A percentile compares a stretch with the other conserved stretches of the same genome.
phyloP scores from a whole-genome alignment of 345 rosid genomes.

The Hypericum androsaemum region DNA sequence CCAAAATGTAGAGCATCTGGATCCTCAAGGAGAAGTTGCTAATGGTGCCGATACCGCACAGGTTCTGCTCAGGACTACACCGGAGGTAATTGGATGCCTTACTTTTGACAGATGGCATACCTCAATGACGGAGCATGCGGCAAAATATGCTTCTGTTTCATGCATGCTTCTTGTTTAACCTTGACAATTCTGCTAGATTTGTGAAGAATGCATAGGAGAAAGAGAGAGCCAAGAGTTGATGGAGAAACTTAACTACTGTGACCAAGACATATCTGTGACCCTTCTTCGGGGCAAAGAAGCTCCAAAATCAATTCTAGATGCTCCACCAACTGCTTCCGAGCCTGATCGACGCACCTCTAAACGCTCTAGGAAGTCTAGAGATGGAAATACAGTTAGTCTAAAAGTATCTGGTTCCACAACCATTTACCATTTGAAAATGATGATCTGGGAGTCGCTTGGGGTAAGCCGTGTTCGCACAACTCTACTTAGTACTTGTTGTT shows the following conservation, averaged over 20 bases:
- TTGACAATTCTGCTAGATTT: conserved; percentile 37
- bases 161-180: conserved; percentile 6
- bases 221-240: conserved; percentile 83
- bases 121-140: neutral
- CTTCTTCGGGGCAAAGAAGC: conserved; percentile 90
- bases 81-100: conserved; percentile 50
- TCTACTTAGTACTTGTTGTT: neutral
- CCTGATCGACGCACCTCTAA: conserved; percentile 77
- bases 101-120: neutral
- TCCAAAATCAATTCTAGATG: conserved; percentile 77
- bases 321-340: conserved; percentile 55
- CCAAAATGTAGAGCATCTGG: conserved; percentile 32
- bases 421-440: conserved; percentile 88
- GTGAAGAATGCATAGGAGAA: conserved; percentile 92
- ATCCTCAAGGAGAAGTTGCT: conserved; percentile 41
- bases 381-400: conserved; percentile 62
- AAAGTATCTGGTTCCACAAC: conserved; percentile 87
- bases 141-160: neutral
- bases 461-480: conserved; percentile 31
- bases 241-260: conserved; percentile 69
- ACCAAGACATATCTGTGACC: conserved; percentile 63
- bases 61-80: conserved; percentile 50
- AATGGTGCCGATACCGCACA: conserved; percentile 40
- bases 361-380: conserved; percentile 66
- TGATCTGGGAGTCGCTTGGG: conserved; percentile 99